A percentile compares a stretch with the other conserved stretches of the same genome.
Conservation (phyloP, 2,329 filamentous ascomycete genomes). For the Blumeria hordei region DNA sequence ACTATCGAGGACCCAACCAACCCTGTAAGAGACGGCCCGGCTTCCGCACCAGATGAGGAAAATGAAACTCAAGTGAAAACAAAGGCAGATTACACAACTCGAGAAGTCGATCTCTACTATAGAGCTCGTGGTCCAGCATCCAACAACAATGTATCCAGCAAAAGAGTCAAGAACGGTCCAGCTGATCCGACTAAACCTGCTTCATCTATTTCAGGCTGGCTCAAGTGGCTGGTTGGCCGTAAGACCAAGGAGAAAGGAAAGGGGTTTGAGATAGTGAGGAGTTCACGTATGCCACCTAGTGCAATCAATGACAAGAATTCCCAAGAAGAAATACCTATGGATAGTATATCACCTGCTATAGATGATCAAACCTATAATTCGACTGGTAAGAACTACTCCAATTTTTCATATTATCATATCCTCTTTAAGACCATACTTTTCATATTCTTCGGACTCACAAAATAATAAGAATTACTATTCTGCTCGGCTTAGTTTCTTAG, state of each 20-base stretch:
- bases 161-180: slow-evolving; percentile 78
- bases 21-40: slow-evolving; percentile 23
- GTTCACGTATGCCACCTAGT: slow-evolving; percentile 60
- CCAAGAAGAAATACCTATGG: slow-evolving; percentile 40
- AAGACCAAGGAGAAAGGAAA: slow-evolving; percentile 90
- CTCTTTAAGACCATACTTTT: no score
- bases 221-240: slow-evolving; percentile 52
- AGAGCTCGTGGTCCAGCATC: slow-evolving; percentile 72
- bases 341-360: slow-evolving; percentile 36
- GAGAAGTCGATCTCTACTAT: slow-evolving; percentile 95
- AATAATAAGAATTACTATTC: no score
- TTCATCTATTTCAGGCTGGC: slow-evolving; percentile 72
- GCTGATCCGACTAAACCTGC: slow-evolving; percentile 85
- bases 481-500: no score
- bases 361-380: background rate
- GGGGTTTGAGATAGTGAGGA: slow-evolving; percentile 89
- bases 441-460: no score
- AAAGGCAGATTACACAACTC: slow-evolving; percentile 59
- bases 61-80: slow-evolving; percentile 10
- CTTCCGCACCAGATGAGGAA: slow-evolving; percentile 15
- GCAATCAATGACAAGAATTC: slow-evolving; percentile 19
- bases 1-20: slow-evolving; percentile 18
- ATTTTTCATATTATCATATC: no score
- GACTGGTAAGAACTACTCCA: no score
- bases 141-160: slow-evolving; percentile 54